A percentile compares a stretch with the other conserved stretches of the same genome.
These are phyloP conservation scores for Puccinellia tenuiflora DNA, from an alignment of 176 grass and related monocot species.

Conservation along the genomic window DNA sequence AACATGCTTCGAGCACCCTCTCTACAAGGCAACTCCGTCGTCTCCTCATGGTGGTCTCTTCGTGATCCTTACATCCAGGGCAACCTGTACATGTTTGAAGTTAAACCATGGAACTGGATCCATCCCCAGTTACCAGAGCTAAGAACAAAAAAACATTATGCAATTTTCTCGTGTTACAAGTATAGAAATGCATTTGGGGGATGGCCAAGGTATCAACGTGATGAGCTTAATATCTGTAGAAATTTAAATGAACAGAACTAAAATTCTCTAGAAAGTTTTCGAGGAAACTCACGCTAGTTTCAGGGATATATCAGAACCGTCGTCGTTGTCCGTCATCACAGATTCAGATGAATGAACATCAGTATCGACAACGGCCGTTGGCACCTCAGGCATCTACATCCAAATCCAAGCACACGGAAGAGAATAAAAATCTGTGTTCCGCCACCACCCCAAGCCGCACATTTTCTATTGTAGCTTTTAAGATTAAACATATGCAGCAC, in stretches of 20 bases:
- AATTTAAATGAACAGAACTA: background rate
- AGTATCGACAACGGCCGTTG: conserved; percentile 16
- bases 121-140: background rate
- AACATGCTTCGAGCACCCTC: background rate
- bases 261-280: background rate
- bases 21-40: conserved; percentile 9
- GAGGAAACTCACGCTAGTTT: conserved; percentile 61
- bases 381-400: conserved; percentile 56
- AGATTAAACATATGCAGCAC: background rate
- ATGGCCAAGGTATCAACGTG: background rate
- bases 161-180: background rate
- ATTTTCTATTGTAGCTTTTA: background rate
- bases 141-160: background rate
- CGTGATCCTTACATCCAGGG: background rate
- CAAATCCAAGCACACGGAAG: background rate
- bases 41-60: background rate
- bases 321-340: conserved; percentile 78
- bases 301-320: conserved; percentile 81
- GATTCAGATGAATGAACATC: conserved; percentile 91
- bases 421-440: background rate
- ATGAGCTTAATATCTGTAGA: background rate
- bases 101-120: background rate
- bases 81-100: conserved; percentile 5
- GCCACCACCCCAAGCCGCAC: background rate
- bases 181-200: background rate